These are phyloP conservation scores for Apiospora sp. DNA, from an alignment of 2,329 filamentous ascomycete species.

Conservation along the genomic window DNA sequence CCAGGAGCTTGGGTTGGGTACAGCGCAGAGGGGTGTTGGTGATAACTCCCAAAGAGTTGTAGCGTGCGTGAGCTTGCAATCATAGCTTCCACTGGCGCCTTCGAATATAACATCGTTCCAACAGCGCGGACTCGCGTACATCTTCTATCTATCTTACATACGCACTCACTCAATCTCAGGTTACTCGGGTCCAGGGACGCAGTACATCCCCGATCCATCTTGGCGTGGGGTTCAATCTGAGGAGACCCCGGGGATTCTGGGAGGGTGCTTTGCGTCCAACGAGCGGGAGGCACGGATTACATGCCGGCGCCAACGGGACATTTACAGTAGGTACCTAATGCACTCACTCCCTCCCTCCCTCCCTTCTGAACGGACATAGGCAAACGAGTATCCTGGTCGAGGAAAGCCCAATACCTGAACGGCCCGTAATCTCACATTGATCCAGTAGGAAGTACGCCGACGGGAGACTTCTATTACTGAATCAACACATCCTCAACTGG, in stretches of 20 bases:
- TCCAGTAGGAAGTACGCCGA: too few relatives aligned
- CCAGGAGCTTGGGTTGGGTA: background rate
- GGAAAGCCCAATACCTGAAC: too few relatives aligned
- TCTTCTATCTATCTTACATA: background rate
- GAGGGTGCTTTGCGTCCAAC: constrained; percentile 3
- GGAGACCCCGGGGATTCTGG: background rate
- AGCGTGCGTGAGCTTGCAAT: constrained; percentile 3
- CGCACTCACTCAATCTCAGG: background rate
- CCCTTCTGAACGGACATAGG: too few relatives aligned
- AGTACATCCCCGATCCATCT: constrained; percentile 7
- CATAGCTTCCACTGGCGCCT: constrained; percentile 6
- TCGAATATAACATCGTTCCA: background rate
- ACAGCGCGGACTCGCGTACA: background rate
- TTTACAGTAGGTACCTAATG: too few relatives aligned
- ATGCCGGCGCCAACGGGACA: constrained; percentile 1
- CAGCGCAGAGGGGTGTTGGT: background rate
- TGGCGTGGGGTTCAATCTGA: constrained; percentile 15
- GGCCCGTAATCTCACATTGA: too few relatives aligned
- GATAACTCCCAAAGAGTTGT: background rate
- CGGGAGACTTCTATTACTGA: too few relatives aligned
- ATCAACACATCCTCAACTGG: too few relatives aligned
- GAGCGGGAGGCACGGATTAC: constrained; percentile 6
- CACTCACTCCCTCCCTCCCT: too few relatives aligned
- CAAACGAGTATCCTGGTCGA: too few relatives aligned
- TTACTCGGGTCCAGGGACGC: constrained; percentile 2